Evolutionary conservation across 2,329 filamentous ascomycete species (phyloP), one percentile per base, ranked within the genome.

Genomic region (Gnomoniopsis smithogilvyi): DNA sequence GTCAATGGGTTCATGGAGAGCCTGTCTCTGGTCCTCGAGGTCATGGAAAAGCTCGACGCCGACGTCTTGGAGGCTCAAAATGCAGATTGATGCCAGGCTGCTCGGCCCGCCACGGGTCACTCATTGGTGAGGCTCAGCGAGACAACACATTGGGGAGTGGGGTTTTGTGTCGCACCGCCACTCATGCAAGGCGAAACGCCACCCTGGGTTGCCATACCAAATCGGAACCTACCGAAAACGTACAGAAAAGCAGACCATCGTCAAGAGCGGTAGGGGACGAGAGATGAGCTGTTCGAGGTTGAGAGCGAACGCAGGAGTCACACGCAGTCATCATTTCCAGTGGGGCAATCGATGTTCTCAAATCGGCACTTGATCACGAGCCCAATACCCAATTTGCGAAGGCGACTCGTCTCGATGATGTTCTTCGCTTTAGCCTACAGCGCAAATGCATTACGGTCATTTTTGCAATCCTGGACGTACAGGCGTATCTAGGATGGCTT

Each of bases 1-100:
- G 93, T 97, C 58, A 98, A 98, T 75, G 92, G 92, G 11, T 97
- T 97, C 74, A 92, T 98, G 81, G 94, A 98, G 68, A 96, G 89
- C 66, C 73, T 97, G 58, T 85, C 86, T 54, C 85, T 97, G 6
- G 88, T 97, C 1, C 73, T 97, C 46, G 90, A 92, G 56, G 90
- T 96, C 17, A 96, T 97, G 90, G 87, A 91, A 73, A 89, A 96
- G 71, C 75, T 98, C 67, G 94, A 98, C 73, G 84, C 87, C 26
- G 93, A 97, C 76, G 88, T 95, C 2, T 71, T 96, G 43, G 83
- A 71, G 49, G 62, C 66, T 19, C n/a, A 51, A 54, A 38, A 60
- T 64, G 54, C 34, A 30, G 30, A 36, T 6, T 59, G 50, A 58
- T 26, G 26, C 8, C n/a, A 45, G 19, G 24, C 19, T 34, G n/a